phyloP scores from a whole-genome alignment of 2,329 filamentous ascomycete genomes.

The Xylaria sp. region DNA sequence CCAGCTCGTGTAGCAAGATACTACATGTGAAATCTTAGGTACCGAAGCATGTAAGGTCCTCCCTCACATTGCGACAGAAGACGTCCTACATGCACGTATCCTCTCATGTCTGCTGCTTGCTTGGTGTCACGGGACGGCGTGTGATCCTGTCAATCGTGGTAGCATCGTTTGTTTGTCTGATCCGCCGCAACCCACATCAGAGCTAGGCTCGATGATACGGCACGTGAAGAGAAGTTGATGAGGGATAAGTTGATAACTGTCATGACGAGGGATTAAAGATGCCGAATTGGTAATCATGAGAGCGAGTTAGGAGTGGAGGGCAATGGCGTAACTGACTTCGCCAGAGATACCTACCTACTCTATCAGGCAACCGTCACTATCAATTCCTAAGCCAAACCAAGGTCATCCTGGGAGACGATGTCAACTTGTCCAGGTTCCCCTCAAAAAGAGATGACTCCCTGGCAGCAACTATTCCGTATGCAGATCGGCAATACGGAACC shows the following conservation, averaged over 20 bases:
- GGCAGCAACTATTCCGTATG: no score
- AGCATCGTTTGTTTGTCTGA: conserved; percentile 3
- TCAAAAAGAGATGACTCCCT: background rate
- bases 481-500: no score
- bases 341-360: background rate
- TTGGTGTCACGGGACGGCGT: conserved; percentile 10
- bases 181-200: conserved; percentile 5
- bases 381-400: background rate
- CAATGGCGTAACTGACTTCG: background rate
- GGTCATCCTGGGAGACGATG: background rate
- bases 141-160: conserved; percentile 12
- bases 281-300: background rate
- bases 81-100: conserved; percentile 4
- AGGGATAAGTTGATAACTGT: background rate
- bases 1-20: background rate
- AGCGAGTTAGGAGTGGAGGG: background rate
- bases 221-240: conserved; percentile 14
- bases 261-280: background rate
- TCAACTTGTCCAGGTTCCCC: background rate
- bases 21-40: background rate
- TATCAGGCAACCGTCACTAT: background rate
- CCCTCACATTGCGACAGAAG: conserved; percentile 1
- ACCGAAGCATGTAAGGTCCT: conserved; percentile 1
- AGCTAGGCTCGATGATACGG: conserved; percentile 2
- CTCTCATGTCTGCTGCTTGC: conserved; percentile 2